These are phyloP conservation scores for Croton setiger DNA, from an alignment of 441 rosid genomes.

Conservation along the genomic window DNA sequence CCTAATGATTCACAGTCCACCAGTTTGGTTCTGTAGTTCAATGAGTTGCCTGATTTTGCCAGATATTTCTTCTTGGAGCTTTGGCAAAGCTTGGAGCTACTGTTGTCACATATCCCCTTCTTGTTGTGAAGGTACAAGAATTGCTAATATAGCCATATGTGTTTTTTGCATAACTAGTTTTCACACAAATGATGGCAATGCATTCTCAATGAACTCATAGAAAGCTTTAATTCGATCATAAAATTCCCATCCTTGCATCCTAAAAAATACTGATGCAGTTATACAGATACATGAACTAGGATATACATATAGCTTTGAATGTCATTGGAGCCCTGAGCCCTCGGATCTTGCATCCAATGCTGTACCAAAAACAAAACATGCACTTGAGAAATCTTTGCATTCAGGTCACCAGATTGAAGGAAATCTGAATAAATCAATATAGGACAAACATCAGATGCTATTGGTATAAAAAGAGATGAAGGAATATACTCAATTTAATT, in stretches of 20 bases:
- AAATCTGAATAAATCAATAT: not conserved
- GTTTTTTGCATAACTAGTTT: not conserved
- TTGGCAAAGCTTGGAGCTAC: conserved; percentile 97
- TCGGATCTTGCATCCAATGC: not conserved
- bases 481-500: not conserved
- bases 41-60: conserved; percentile 21
- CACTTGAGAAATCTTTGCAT: not conserved
- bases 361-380: not conserved
- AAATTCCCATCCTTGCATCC: not conserved
- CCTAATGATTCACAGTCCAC: not conserved
- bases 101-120: conserved; percentile 83
- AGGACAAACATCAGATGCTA: not conserved
- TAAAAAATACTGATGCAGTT: too few species aligned
- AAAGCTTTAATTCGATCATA: not conserved
- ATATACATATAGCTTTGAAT: not conserved
- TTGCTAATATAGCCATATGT: conserved; percentile 1
- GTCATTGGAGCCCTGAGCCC: not conserved
- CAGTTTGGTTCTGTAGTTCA: conserved; percentile 5
- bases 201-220: not conserved
- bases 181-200: not conserved
- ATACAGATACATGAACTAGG: not conserved
- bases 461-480: not conserved
- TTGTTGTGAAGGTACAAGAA: conserved; percentile 68
- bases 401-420: not conserved
- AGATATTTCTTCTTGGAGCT: conserved; percentile 95